phyloP scores from a whole-genome alignment of 140 eudicot species.

The Anethum foeniculum region DNA sequence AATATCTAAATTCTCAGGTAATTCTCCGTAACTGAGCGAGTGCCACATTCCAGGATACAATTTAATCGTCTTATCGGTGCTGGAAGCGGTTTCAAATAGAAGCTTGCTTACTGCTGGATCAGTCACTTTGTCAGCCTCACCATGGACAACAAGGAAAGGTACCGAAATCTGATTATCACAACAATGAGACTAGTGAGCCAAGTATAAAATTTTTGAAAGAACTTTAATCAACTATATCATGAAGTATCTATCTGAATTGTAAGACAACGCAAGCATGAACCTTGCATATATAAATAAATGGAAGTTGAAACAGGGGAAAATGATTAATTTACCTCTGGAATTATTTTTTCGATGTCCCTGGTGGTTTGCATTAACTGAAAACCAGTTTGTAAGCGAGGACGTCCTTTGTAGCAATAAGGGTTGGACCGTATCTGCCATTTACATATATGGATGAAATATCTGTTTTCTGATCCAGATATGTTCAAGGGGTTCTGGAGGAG shows the following conservation, averaged over 20 bases:
- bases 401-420: conserved; percentile 76
- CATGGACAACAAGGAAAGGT: conserved; percentile 77
- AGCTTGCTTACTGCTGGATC: conserved; percentile 75
- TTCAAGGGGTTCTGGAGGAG: neutral
- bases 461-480: too few species aligned
- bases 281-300: neutral
- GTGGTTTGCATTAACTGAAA: conserved; percentile 43
- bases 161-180: conserved; percentile 42
- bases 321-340: conserved; percentile 45
- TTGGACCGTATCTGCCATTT: conserved; percentile 48
- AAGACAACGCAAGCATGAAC: neutral
- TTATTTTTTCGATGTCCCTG: conserved; percentile 61
- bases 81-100: conserved; percentile 46
- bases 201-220: neutral
- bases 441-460: too few species aligned
- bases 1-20: conserved; percentile 41
- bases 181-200: neutral
- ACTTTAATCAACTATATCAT: neutral
- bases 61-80: conserved; percentile 61
- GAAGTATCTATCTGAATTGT: neutral
- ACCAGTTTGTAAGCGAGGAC: conserved; percentile 67
- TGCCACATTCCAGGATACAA: conserved; percentile 91
- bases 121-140: conserved; percentile 74
- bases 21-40: conserved; percentile 69
- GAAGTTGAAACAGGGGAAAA: neutral